Evolutionary conservation across 2,329 filamentous ascomycete genomes (phyloP), one percentile per base, ranked within the genome.

Genomic region (Aspergillus puulaauensis): DNA sequence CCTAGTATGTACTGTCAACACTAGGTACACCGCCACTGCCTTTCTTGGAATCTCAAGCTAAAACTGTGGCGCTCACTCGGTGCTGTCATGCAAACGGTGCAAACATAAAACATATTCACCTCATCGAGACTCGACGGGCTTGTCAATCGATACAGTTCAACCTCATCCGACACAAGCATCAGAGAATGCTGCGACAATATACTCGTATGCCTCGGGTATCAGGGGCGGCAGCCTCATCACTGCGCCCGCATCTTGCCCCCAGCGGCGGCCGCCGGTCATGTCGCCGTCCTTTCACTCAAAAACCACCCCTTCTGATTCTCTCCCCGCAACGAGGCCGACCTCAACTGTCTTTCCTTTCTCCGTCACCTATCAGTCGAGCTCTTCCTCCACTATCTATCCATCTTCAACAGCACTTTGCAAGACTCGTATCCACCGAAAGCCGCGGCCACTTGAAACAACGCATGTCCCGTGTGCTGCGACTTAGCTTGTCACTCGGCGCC

Each of bases 361-460:
- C 83, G 61, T 77, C 83, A 7, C 76, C 82, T 24, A 73, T 77
- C 60, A 66, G 69, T 64, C 64, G 72, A 57, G 59, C 77, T 75
- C 57, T 83, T 72, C 54, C 81, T 76, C 68, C 75, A 75, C n/a
- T 83, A 79, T 54, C 87, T 81, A 69, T 81, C 82, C 70, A 77
- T 75, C 72, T 69, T 37, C 79, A 80, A 61, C 71, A 80, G 31
- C 80, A 85, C 44, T 78, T 88, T 39, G 83, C 84, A 3, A 88
- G 93, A 52, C 84, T 90, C 60, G 83, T 96, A 59, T 91, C 90
- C n/a, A 96, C 90, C 0, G 88, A 92, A 70, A 86, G 86, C 45
- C 75, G 75, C 11, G 66, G 73, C 7, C 65, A 72, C 56, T 77
- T 75, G 61, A 88, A 86, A 56, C 72, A 70, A 21, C 71, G 73